Conservation (phyloP, 2,329 filamentous ascomycete genomes). For the Orbilia ellipsospora region DNA sequence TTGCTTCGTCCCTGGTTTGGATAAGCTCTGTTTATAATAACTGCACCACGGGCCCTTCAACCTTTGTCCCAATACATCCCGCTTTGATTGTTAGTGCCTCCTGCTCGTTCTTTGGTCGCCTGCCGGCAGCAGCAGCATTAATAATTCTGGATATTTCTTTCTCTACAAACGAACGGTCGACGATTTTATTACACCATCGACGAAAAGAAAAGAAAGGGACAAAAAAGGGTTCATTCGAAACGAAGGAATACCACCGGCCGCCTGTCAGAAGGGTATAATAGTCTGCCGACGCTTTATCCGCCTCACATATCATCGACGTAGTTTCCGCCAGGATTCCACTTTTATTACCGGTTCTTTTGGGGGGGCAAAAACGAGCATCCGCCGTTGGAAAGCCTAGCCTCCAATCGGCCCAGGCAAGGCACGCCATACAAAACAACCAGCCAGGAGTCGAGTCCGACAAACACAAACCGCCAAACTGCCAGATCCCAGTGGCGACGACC, state of each 20-base stretch:
- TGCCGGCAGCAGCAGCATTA: constrained; percentile 22
- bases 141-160: constrained; percentile 24
- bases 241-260: not conserved
- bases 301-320: constrained; percentile 15
- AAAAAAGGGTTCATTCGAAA: too few relatives aligned
- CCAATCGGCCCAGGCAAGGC: constrained; percentile 42
- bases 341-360: not conserved
- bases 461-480: constrained; percentile 26
- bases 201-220: too few relatives aligned
- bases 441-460: constrained; percentile 30
- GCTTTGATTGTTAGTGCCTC: not conserved
- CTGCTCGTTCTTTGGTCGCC: not conserved
- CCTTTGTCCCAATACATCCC: not conserved
- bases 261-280: constrained; percentile 3
- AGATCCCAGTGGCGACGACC: constrained; percentile 46
- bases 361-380: constrained; percentile 36
- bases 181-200: too few relatives aligned
- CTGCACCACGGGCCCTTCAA: constrained; percentile 18
- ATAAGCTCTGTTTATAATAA: constrained; percentile 44
- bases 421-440: constrained; percentile 19
- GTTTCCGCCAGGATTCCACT: constrained; percentile 10
- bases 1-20: constrained; percentile 48
- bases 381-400: constrained; percentile 55
- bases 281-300: not conserved
- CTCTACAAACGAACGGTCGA: not conserved